Evolutionary conservation across 2,329 filamentous ascomycete genomes (phyloP).

Genomic region (Verticillium nubilum): DNA sequence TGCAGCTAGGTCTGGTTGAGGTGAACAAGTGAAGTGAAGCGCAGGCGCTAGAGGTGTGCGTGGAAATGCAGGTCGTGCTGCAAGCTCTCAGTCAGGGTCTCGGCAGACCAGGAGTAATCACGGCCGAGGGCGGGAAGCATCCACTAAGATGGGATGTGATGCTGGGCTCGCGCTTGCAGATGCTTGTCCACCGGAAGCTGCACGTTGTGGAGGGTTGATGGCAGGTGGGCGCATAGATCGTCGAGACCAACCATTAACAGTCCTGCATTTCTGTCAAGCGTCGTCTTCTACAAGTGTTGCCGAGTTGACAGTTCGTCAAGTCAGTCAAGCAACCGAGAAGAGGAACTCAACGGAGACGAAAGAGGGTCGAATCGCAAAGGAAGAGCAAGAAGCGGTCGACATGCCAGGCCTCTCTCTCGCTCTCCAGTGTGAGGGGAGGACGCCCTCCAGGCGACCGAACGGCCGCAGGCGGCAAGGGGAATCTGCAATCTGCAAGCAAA

Average conservation of each 20-base stretch:
- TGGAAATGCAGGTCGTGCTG: conserved; percentile 2
- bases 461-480: not conserved
- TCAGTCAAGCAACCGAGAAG: no score
- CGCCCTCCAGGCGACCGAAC: conserved; percentile 6
- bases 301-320: no score
- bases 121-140: not conserved
- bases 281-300: no score
- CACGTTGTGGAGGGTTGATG: not conserved
- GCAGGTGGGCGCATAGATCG: not conserved
- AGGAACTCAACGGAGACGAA: no score
- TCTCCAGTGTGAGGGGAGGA: not conserved
- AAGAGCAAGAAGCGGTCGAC: conserved; percentile 1
- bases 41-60: conserved; percentile 20
- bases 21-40: conserved; percentile 13
- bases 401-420: not conserved
- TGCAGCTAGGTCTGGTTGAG: conserved; percentile 1
- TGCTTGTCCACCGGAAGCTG: not conserved
- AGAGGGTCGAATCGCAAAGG: not conserved
- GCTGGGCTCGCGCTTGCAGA: not conserved
- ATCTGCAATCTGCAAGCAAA: conserved; percentile 4
- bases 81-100: not conserved
- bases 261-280: no score
- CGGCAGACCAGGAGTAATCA: not conserved
- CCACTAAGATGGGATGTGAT: not conserved
- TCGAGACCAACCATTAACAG: not conserved